Evolutionary conservation across 2,329 filamentous ascomycete species (phyloP), one percentile per base, ranked within the genome.

Genomic region (Alternaria burnsii): DNA sequence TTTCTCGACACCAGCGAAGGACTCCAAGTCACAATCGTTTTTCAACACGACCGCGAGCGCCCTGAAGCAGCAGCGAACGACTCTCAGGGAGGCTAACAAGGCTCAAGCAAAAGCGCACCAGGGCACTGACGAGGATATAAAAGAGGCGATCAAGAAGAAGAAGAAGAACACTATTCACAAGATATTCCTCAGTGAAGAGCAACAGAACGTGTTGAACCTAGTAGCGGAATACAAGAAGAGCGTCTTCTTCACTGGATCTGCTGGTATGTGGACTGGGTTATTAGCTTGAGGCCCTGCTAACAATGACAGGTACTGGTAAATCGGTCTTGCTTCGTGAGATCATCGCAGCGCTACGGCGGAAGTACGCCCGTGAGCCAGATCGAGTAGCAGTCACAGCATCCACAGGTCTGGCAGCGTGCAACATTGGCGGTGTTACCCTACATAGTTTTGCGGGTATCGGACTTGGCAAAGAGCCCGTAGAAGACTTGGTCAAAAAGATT

Each of bases 391-490:
- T 99, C 26, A 98, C 95, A 1, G 95, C 95, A 8, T 99, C 95
- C 0, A 99, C 95, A 0, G 95, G 95, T 47, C 85, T 99, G 54
- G 96, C 95, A 50, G 95, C 95, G 20, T 98, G 94, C 81, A 98
- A 99, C 70, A 94, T 99, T 65, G 94, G 94, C 36, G 95, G 95
- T 71, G 92, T 97, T 55, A 99, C 95, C 0, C 84, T 99, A 16
- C 95, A 99, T 80, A 97, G 94, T 77, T 99, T 97, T 81, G 87
- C 94, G 12, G 95, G 95, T 3, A 97, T 99, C 69, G 96, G 95
- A 1, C 84, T 99, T 14, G 95, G 95, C 38, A 98, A 98, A 78
- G 95, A 98, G 71, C 86, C 91, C 40, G 91, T 89, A 4, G 86
- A 88, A 16, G 87, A 90, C 32, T 84, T 99, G 24, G 87, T 97